Base-by-base conservation (phyloP, 78 protist species). In the Salpingoeca rosetta region DNA sequence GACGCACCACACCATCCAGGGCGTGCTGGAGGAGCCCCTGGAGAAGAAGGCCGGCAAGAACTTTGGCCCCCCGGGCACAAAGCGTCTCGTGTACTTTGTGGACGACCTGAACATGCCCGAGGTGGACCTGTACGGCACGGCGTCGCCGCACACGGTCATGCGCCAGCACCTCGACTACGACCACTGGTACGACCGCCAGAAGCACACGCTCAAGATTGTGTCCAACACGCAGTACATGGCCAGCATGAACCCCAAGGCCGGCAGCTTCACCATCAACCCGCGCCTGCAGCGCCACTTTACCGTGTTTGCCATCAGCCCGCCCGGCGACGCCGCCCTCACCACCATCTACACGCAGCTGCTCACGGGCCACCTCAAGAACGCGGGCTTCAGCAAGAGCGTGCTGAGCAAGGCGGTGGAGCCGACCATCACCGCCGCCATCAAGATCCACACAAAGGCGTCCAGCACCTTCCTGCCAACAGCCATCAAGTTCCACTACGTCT, bases 81-180 rank as follows among this genome's bases (percentile, higher is more conserved):
- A 85, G 88, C 85, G 85, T 44, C 85, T 90, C 57, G 28, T 93
- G 44, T 65, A 42, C 76, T 92, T 93, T 84, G 80, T 93, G 56
- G 98, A 95, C 76, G 96, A 94, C 80, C 51, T 95, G 51, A 95
- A 95, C 91, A 94, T 95, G 96, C 94, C 96, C 35, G 31, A 80
- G 44, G 91, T 93, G 43, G 98, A 95, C 91, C 76, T 80, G 79
- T 95, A 95, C 88, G 96, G 94, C 81, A 95, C 96, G 2, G 96
- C 92, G 89, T 25, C 86, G 37, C 90, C 96, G 44, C 88, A 89
- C 88, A 92, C 94, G 3, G 86, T 95, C 75, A 42, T 93, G 74
- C 84, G 95, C 2, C 96, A 93, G 94, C 95, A 91, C 80, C 3
- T 90, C 35, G 95, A 92, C 90, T 94, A 91, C 51, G 82, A 82